Percentiles rank a stretch among this genome's conserved stretches.
Conservation (phyloP, 1,139 yeast genomes). For the Candida sojae region DNA sequence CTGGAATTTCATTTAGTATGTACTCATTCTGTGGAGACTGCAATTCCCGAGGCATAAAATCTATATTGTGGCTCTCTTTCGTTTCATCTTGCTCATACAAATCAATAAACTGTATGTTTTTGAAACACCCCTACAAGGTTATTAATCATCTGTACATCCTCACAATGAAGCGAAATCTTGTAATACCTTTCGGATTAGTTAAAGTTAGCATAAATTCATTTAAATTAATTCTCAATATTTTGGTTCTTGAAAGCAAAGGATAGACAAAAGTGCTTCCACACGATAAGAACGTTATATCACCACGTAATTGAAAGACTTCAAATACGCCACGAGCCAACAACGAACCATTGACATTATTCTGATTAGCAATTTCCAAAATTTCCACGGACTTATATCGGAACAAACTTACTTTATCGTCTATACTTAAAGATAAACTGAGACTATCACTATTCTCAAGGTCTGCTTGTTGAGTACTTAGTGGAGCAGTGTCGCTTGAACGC, state of each 20-base stretch:
- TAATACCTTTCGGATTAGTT: conserved; percentile 71
- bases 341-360: conserved; percentile 36
- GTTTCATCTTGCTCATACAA: conserved; percentile 21
- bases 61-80: not conserved
- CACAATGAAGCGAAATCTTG: conserved; percentile 54
- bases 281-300: conserved; percentile 62
- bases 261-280: conserved; percentile 58
- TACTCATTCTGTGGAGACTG: conserved; percentile 1
- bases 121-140: conserved; percentile 41
- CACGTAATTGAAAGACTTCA: conserved; percentile 65
- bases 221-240: conserved; percentile 53
- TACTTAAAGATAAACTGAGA: conserved; percentile 14
- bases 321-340: conserved; percentile 62
- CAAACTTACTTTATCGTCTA: conserved; percentile 41
- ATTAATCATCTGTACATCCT: conserved; percentile 30
- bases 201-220: conserved; percentile 65
- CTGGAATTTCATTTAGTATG: conserved; percentile 34
- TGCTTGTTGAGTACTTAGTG: not conserved
- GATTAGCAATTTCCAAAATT: conserved; percentile 45
- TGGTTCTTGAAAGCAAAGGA: conserved; percentile 64
- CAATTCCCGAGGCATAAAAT: conserved; percentile 4
- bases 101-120: conserved; percentile 49
- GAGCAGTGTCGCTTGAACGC: conserved; percentile 12
- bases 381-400: conserved; percentile 40
- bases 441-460: not conserved